Conservation (phyloP, 148 eudicot species). For the Vaccinium vitisidaea region DNA sequence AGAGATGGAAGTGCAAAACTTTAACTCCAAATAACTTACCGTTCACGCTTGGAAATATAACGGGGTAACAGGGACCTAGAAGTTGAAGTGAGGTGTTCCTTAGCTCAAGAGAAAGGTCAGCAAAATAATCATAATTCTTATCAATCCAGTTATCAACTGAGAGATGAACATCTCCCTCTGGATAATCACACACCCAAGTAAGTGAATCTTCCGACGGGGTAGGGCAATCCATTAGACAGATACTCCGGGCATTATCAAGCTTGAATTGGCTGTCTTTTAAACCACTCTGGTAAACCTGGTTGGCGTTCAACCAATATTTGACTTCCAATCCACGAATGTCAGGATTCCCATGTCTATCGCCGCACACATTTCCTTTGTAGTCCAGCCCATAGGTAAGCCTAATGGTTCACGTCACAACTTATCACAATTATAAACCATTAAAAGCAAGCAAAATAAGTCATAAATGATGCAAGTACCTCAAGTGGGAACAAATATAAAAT, state of each 20-base stretch:
- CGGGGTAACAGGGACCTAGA: constrained; percentile 98
- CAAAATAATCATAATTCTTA: constrained; percentile 83
- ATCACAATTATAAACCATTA: not conserved
- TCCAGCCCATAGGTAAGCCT: constrained; percentile 90
- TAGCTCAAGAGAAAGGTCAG: constrained; percentile 79
- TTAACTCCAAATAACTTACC: constrained; percentile 40
- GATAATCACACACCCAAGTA: constrained; percentile 98
- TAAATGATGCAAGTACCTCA: not conserved
- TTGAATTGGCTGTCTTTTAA: constrained; percentile 50
- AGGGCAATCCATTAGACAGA: constrained; percentile 93
- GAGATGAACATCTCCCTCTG: constrained; percentile 84
- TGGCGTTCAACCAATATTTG: constrained; percentile 88
- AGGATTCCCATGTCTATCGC: constrained; percentile 70
- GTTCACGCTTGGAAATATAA: constrained; percentile 91
- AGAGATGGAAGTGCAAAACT: not conserved
- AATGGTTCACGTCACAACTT: constrained; percentile 17
- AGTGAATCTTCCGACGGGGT: constrained; percentile 81
- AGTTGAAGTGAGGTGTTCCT: constrained; percentile 92
- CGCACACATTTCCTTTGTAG: constrained; percentile 93
- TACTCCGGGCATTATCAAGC: constrained; percentile 78
- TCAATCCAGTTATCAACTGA: constrained; percentile 81
- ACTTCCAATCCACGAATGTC: constrained; percentile 77
- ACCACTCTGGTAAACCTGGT: constrained; percentile 90
- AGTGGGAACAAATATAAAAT: not conserved
- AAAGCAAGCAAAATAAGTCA: constrained; percentile 8